A percentile compares a stretch with the other conserved stretches of the same genome.
Evolutionary conservation across 805 yeast genomes (phyloP).

Genomic region (Metschnikowia kunwiensis): DNA sequence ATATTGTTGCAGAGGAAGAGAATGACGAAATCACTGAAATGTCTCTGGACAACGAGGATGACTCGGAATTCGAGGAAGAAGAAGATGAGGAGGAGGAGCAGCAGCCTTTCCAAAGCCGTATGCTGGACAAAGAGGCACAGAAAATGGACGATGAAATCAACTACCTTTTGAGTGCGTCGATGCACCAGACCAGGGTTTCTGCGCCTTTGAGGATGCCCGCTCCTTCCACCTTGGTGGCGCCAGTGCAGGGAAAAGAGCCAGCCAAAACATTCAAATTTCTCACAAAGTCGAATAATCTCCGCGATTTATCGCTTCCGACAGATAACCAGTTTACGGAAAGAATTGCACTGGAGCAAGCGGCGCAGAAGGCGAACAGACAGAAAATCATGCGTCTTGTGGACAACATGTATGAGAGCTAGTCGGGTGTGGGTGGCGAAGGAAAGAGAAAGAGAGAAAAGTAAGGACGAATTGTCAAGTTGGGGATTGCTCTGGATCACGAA

Average conservation of each 20-base stretch:
- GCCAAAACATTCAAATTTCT: constrained; percentile 46
- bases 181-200: not conserved
- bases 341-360: constrained; percentile 49
- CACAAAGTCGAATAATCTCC: constrained; percentile 51
- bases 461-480: too few relatives aligned
- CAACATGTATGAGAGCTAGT: constrained; percentile 31
- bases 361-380: constrained; percentile 51
- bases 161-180: constrained; percentile 5
- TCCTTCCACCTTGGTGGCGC: constrained; percentile 13
- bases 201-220: constrained; percentile 26
- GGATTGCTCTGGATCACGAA: too few relatives aligned
- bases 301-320: constrained; percentile 50
- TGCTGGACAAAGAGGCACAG: constrained; percentile 6
- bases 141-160: constrained; percentile 10
- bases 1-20: not conserved
- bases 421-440: too few relatives aligned
- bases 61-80: constrained; percentile 24
- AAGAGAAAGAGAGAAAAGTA: too few relatives aligned
- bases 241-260: constrained; percentile 24
- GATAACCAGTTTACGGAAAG: constrained; percentile 53
- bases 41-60: constrained; percentile 19
- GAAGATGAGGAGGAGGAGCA: constrained; percentile 18
- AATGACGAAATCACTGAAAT: not conserved
- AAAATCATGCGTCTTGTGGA: constrained; percentile 55
- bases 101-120: constrained; percentile 3